Conservation (phyloP, 1,284 basidiomycete species). For the Heterobasidion occidentale region DNA sequence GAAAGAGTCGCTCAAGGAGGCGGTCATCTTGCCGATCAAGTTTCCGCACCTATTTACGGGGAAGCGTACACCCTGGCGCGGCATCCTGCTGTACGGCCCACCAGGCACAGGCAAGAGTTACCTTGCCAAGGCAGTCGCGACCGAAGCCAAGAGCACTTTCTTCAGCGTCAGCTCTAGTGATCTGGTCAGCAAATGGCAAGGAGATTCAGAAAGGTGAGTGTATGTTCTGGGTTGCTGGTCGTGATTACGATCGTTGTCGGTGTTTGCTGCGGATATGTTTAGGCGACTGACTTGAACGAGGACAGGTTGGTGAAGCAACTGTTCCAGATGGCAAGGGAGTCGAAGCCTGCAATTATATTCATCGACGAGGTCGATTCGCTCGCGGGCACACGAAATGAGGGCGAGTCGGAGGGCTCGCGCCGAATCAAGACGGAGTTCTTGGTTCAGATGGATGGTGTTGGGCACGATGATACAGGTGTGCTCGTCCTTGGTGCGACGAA, state of each 20-base stretch:
- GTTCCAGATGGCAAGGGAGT: conserved; percentile 94
- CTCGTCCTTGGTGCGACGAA: conserved; percentile 99
- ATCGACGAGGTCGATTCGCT: conserved; percentile 98
- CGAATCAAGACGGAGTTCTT: conserved; percentile 99
- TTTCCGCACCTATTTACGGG: conserved; percentile 98
- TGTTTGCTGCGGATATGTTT: not conserved
- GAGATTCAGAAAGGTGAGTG: conserved; percentile 88
- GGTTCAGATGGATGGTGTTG: conserved; percentile 98
- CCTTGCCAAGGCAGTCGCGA: conserved; percentile 96
- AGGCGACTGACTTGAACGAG: not conserved
- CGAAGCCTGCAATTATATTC: conserved; percentile 97
- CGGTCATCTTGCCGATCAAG: conserved; percentile 97
- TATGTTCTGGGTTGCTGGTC: not conserved
- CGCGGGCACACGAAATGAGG: conserved; percentile 91
- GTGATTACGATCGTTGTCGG: not conserved
- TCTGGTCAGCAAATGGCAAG: conserved; percentile 99
- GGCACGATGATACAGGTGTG: conserved; percentile 95
- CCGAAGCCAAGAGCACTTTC: conserved; percentile 98
- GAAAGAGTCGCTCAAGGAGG: conserved; percentile 95
- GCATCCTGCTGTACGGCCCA: conserved; percentile 93
- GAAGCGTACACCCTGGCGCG: conserved; percentile 95
- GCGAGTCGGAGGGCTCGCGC: conserved; percentile 91
- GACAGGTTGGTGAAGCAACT: conserved; percentile 89
- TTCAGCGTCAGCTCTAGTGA: conserved; percentile 95
- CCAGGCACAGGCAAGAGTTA: conserved; percentile 95